phyloP scores from a whole-genome alignment of 2,329 filamentous ascomycete species.

The Penicillium sp. region DNA sequence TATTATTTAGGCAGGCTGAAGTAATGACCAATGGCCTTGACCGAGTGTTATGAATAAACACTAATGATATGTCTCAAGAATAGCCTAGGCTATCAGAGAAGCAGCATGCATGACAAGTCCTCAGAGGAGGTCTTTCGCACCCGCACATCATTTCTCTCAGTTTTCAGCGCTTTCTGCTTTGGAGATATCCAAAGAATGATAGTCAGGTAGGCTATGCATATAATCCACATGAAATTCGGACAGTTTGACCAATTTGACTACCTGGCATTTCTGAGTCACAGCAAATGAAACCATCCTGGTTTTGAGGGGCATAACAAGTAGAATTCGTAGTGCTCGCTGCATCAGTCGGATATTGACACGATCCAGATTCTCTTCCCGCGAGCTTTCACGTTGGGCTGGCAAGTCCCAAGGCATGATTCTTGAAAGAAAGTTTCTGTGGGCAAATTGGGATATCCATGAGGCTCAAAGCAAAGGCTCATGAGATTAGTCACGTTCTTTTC shows the following conservation, averaged over 20 bases:
- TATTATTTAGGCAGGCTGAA: background rate
- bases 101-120: conserved; percentile 53
- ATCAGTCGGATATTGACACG: background rate
- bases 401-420: conserved; percentile 51
- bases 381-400: conserved; percentile 53
- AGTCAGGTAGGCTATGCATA: background rate
- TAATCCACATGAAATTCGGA: background rate
- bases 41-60: too few species aligned
- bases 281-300: conserved; percentile 28
- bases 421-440: conserved; percentile 54
- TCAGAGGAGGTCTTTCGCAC: conserved; percentile 53
- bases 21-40: background rate
- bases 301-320: conserved; percentile 38
- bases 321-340: background rate
- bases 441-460: conserved; percentile 58
- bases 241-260: conserved; percentile 10
- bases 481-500: conserved; percentile 30
- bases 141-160: conserved; percentile 53
- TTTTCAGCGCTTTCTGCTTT: conserved; percentile 27
- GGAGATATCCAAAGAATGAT: conserved; percentile 15
- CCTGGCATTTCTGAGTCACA: conserved; percentile 6
- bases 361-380: conserved; percentile 37
- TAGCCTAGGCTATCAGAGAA: conserved; percentile 28
- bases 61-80: too few species aligned
- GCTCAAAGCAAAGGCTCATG: conserved; percentile 45